These are phyloP conservation scores for Hysterium pulicare DNA, from an alignment of 2,329 filamentous ascomycete species.

Conservation along the genomic window DNA sequence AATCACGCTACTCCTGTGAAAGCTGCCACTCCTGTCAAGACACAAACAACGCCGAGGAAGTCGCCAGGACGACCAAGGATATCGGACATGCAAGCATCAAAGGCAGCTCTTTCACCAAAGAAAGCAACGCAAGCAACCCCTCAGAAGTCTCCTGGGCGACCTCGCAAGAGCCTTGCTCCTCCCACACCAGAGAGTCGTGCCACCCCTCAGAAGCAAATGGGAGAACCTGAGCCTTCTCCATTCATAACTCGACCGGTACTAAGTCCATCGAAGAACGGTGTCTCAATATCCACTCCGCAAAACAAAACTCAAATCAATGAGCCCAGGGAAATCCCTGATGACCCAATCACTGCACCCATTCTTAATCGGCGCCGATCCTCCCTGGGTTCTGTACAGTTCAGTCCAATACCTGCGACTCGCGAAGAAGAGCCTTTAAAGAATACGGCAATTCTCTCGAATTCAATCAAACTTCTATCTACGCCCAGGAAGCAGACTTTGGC, in stretches of 20 bases:
- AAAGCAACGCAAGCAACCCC: conserved; percentile 19
- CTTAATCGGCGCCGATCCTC: conserved; percentile 34
- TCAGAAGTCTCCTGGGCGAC: conserved; percentile 21
- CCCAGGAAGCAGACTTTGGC: conserved; percentile 45
- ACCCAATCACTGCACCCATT: conserved; percentile 33
- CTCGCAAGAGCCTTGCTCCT: conserved; percentile 23
- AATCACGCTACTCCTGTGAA: conserved; percentile 19
- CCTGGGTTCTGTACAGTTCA: conserved; percentile 32
- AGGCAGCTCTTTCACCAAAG: conserved; percentile 10
- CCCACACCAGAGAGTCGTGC: conserved; percentile 25
- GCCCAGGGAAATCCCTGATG: conserved; percentile 22
- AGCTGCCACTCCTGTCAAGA: conserved; percentile 20
- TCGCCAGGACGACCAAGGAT: conserved; percentile 15
- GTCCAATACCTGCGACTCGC: conserved; percentile 25
- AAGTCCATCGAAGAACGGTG: conserved; percentile 14
- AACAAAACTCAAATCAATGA: conserved; percentile 13
- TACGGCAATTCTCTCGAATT: conserved; percentile 38
- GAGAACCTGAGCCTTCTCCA: conserved; percentile 31
- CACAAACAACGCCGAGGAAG: conserved; percentile 18
- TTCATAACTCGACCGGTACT: conserved; percentile 26
- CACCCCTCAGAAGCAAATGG: conserved; percentile 19
- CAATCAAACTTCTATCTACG: conserved; percentile 47
- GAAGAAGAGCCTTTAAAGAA: conserved; percentile 31
- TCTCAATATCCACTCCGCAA: conserved; percentile 21
- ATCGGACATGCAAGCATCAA: conserved; percentile 6